Conservation (phyloP, 23 red algal genomes). For the Gracilariopsis chorda region DNA sequence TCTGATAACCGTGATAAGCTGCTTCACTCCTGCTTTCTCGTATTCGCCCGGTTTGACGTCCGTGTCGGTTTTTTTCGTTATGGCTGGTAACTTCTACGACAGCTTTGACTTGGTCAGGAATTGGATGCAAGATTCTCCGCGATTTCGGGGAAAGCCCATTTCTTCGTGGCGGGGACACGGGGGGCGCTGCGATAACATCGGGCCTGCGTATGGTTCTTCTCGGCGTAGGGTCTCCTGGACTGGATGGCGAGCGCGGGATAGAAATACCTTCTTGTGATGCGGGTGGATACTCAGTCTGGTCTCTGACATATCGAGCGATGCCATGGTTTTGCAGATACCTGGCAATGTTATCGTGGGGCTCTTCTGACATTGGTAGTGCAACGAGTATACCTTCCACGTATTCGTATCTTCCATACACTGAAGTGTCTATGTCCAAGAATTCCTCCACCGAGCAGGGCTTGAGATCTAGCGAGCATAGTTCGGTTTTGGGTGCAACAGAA, state of each 20-base stretch:
- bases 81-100: not conserved
- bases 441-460: not conserved
- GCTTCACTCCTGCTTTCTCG: not conserved
- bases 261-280: not conserved
- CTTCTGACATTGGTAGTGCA: not conserved
- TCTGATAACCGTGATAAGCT: not conserved
- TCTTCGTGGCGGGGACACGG: not conserved
- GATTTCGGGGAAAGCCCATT: not conserved
- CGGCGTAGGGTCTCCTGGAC: not conserved
- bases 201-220: not conserved
- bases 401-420: not conserved
- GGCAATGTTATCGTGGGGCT: not conserved
- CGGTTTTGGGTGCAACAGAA: not conserved
- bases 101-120: not conserved
- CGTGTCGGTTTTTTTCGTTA: not conserved
- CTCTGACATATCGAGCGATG: not conserved
- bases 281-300: not conserved
- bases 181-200: not conserved
- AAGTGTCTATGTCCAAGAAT: not conserved
- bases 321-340: not conserved
- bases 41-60: not conserved
- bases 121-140: not conserved
- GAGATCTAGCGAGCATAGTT: not conserved
- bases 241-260: not conserved
- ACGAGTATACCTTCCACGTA: slow-evolving; percentile 10